phyloP scores from a whole-genome alignment of 345 rosid species.

The Citrus trifoliata region DNA sequence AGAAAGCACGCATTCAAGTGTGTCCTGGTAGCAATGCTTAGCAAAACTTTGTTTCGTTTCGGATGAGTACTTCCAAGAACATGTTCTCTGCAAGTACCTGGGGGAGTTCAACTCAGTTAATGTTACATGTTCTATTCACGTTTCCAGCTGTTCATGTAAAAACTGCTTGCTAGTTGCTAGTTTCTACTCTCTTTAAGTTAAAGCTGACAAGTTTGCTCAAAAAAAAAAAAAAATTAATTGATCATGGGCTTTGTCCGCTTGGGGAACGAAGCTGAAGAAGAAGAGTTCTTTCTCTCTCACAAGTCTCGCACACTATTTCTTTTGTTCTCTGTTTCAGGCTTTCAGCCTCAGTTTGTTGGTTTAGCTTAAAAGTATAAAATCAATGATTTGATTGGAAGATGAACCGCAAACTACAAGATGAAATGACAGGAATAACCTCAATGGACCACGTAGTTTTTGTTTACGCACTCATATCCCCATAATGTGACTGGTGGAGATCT shows the following conservation, averaged over 20 bases:
- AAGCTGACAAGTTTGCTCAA: background rate
- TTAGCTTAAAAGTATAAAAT: conserved; percentile 25
- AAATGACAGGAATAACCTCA: conserved; percentile 20
- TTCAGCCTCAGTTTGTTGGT: conserved; percentile 8
- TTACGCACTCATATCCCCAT: background rate
- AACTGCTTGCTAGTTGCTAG: conserved; percentile 4
- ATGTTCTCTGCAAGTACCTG: conserved; percentile 21
- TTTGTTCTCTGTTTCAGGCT: conserved; percentile 7
- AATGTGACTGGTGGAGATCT: conserved; percentile 12
- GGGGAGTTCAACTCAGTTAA: conserved; percentile 25
- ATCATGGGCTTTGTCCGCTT: background rate
- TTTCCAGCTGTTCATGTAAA: conserved; percentile 27
- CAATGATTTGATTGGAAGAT: conserved; percentile 24
- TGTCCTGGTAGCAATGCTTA: background rate
- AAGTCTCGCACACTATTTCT: background rate
- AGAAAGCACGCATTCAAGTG: background rate
- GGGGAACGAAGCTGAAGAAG: background rate
- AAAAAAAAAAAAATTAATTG: background rate
- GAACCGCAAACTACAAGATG: background rate
- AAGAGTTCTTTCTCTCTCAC: background rate
- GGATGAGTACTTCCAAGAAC: conserved; percentile 13
- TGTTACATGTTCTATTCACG: conserved; percentile 17
- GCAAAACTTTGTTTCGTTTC: background rate
- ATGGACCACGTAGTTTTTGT: conserved; percentile 4
- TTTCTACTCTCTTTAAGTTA: background rate